Evolutionary conservation across 2,329 filamentous ascomycete species (phyloP), one percentile per base, ranked within the genome.

Genomic region (Aureobasidium sp.): DNA sequence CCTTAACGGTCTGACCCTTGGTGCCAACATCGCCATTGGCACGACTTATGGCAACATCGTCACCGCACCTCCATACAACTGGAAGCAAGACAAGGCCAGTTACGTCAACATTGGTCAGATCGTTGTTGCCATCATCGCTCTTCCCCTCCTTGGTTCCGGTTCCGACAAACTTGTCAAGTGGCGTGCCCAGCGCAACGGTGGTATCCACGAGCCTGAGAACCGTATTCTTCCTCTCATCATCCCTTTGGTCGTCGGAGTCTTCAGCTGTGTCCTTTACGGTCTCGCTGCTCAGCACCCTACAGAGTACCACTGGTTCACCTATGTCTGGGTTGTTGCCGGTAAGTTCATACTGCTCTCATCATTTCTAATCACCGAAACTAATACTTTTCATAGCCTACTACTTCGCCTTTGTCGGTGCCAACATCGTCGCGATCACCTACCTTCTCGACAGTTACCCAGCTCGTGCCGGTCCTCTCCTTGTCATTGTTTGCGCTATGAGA

Each of bases 401-500:
- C 56, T 81, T 81, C 58, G 70, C 72, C 42, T 80, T 81, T 56
- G 70, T 81, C 23, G 78, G 80, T 0, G 77, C 77, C 11, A 84
- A 83, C 67, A 82, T 83, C 62, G 78, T 79, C 5, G 80, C 75
- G 0, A 81, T 83, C 58, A 82, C 80, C 0, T 82, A 81, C 66
- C 69, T 81, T 6, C 76, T 85, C 3, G 82, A 84, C 64, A 76
- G 78, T 1, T 84, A 83, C 64, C 81, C 81, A 1, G 75, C 76
- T 3, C 74, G 79, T 3, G 77, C 80, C 5, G 80, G 80, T 0
- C 79, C 82, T 0, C 66, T 82, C 2, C 69, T 85, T 25, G 78
- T 84, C 4, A 77, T 85, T 42, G 80, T 85, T 36, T 83, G 80
- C 58, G 80, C 82, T 6, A 76, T 82, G 68, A 74, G 82, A 2